Percentiles rank a stretch among this genome's conserved stretches.
phyloP scores from a whole-genome alignment of 441 rosid genomes.

The Brassica hybrid region DNA sequence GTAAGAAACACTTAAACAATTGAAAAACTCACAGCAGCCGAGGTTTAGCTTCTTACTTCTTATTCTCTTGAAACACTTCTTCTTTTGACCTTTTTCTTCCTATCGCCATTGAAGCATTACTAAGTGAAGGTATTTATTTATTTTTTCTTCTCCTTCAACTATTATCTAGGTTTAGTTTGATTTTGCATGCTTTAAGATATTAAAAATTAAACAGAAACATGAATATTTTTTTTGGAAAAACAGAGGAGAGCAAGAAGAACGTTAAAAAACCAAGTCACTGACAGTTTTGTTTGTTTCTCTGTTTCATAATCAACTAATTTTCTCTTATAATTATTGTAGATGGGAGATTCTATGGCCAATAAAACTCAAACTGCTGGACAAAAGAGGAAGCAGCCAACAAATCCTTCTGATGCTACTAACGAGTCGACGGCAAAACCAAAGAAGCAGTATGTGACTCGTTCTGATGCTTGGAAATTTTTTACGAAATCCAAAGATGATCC shows the following conservation, averaged over 20 bases:
- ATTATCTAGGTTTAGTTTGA: too few species aligned
- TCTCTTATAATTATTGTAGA: background rate
- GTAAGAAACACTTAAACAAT: too few species aligned
- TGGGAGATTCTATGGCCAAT: background rate
- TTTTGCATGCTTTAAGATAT: background rate
- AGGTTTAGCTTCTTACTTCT: too few species aligned
- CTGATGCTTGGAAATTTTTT: background rate
- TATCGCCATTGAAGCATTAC: too few species aligned
- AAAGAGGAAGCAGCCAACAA: background rate
- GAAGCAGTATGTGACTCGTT: background rate
- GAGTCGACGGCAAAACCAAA: background rate
- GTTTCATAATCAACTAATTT: background rate
- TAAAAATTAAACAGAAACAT: too few species aligned
- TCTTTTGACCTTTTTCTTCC: background rate
- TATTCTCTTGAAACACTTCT: background rate
- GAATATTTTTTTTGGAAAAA: background rate
- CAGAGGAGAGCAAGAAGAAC: background rate
- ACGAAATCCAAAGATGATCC: background rate
- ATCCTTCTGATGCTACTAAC: background rate
- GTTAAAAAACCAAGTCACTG: background rate
- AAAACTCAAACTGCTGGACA: background rate
- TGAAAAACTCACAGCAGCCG: too few species aligned
- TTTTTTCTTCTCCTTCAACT: too few species aligned
- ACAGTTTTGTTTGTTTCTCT: background rate
- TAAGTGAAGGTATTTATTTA: background rate